These are phyloP conservation scores for Drosera spatulata DNA, from an alignment of 179 eudicot species.

Conservation along the genomic window DNA sequence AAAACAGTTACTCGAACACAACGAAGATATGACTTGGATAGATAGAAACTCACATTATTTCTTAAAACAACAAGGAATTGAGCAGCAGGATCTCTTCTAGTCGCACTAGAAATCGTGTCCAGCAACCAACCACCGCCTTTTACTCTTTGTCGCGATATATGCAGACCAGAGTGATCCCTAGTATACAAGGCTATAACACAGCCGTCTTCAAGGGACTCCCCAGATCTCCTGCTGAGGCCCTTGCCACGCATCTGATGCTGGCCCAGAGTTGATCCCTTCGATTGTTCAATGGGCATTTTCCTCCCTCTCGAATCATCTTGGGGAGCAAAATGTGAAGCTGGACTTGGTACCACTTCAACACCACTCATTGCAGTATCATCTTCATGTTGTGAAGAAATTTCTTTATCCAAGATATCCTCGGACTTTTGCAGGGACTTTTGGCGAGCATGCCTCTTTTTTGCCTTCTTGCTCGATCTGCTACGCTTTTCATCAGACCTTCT, in stretches of 20 bases:
- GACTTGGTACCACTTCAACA: slow-evolving; percentile 67
- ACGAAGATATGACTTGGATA: too few relatives aligned
- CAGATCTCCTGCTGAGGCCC: slow-evolving; percentile 29
- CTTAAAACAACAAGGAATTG: slow-evolving; percentile 78
- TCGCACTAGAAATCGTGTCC: slow-evolving; percentile 60
- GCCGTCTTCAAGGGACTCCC: slow-evolving; percentile 70
- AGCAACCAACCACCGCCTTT: slow-evolving; percentile 97
- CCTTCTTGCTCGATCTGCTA: slow-evolving; percentile 93
- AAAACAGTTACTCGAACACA: too few relatives aligned
- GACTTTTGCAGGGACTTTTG: slow-evolving; percentile 64
- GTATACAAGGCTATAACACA: slow-evolving; percentile 73
- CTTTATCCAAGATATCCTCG: slow-evolving; percentile 57
- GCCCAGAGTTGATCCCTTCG: slow-evolving; percentile 37
- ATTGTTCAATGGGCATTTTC: slow-evolving; percentile 43
- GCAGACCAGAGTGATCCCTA: slow-evolving; percentile 52
- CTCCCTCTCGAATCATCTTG: slow-evolving; percentile 65
- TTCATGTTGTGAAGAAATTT: slow-evolving; percentile 59
- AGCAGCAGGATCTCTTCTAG: slow-evolving; percentile 94
- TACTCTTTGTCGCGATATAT: slow-evolving; percentile 85
- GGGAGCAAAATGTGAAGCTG: slow-evolving; percentile 72
- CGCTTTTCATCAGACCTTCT: slow-evolving; percentile 58
- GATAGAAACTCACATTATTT: slow-evolving; percentile 44
- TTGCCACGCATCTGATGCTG: slow-evolving; percentile 31
- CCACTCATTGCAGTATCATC: slow-evolving; percentile 94
- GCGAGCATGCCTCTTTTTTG: slow-evolving; percentile 77